Conservation (phyloP, 1,139 yeast genomes). For the Hyphopichia khmerensis region DNA sequence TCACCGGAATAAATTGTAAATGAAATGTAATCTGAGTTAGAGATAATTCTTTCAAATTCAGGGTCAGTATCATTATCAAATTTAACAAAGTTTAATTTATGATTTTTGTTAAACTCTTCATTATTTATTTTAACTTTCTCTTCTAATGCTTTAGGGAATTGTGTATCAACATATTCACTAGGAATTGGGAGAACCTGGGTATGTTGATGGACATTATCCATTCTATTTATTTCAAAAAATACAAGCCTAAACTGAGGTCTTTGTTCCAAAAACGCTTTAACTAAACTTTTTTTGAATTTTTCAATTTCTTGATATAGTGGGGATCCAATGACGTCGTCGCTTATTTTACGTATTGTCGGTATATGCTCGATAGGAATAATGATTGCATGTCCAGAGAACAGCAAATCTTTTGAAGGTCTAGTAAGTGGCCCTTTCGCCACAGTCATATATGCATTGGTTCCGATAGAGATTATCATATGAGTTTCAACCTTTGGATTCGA, state of each 20-base stretch:
- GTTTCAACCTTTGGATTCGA: conserved; percentile 77
- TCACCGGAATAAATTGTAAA: conserved; percentile 30
- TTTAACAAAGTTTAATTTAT: conserved; percentile 39
- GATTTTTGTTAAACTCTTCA: conserved; percentile 43
- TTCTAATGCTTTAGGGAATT: conserved; percentile 33
- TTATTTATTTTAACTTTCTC: conserved; percentile 49
- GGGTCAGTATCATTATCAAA: conserved; percentile 23
- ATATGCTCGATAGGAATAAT: conserved; percentile 80
- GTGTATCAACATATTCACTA: conserved; percentile 29
- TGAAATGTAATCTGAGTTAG: conserved; percentile 38
- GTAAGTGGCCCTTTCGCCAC: conserved; percentile 87
- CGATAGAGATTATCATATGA: conserved; percentile 80
- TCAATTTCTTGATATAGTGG: conserved; percentile 26
- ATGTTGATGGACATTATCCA: conserved; percentile 61
- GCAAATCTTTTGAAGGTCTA: conserved; percentile 38
- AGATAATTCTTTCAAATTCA: conserved; percentile 22
- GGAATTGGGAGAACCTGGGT: conserved; percentile 64
- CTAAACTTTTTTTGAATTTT: conserved; percentile 44
- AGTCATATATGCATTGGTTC: conserved; percentile 64
- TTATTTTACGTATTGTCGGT: conserved; percentile 37
- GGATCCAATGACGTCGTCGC: conserved; percentile 14
- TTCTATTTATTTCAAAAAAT: conserved; percentile 61
- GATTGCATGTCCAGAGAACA: conserved; percentile 79
- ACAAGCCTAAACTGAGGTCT: conserved; percentile 44
- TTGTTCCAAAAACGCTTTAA: conserved; percentile 38